phyloP scores from a whole-genome alignment of 2,329 filamentous ascomycete genomes.

The Sclerotiophoma versabilis region DNA sequence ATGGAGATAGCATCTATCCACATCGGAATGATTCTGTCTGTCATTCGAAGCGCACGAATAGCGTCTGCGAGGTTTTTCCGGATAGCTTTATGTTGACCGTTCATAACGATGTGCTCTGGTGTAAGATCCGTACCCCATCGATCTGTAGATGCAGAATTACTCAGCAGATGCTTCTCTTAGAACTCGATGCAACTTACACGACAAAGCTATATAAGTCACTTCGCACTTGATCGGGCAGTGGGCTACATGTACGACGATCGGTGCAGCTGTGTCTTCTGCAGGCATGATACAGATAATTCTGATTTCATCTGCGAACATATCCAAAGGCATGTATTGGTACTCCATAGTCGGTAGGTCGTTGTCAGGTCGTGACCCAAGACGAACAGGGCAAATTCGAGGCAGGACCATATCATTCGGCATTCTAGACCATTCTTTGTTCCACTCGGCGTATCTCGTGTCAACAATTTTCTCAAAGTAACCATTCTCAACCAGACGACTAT shows the following conservation, averaged over 20 bases:
- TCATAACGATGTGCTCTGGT: neutral
- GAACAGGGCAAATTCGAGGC: neutral
- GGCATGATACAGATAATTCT: slow-evolving; percentile 17
- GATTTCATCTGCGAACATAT: slow-evolving; percentile 13
- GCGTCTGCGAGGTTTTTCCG: neutral
- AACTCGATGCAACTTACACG: neutral
- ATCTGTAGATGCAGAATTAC: neutral
- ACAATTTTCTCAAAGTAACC: neutral
- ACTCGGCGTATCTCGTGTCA: neutral
- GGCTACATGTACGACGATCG: neutral
- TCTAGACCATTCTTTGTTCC: neutral
- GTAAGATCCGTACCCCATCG: neutral
- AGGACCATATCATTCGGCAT: neutral
- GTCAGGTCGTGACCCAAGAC: neutral
- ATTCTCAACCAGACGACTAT: slow-evolving; percentile 6
- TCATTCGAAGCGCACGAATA: neutral
- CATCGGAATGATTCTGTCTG: neutral
- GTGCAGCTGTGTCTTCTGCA: neutral
- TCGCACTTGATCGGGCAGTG: slow-evolving; percentile 1
- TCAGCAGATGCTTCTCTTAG: neutral
- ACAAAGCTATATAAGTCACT: neutral
- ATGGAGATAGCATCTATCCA: slow-evolving; percentile 23
- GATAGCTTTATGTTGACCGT: no score
- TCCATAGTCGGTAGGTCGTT: neutral
- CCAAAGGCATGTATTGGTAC: slow-evolving; percentile 17